A percentile compares a stretch with the other conserved stretches of the same genome.
Conservation (phyloP, 352 stramenopile genomes). For the Phytophthora pistaciae region DNA sequence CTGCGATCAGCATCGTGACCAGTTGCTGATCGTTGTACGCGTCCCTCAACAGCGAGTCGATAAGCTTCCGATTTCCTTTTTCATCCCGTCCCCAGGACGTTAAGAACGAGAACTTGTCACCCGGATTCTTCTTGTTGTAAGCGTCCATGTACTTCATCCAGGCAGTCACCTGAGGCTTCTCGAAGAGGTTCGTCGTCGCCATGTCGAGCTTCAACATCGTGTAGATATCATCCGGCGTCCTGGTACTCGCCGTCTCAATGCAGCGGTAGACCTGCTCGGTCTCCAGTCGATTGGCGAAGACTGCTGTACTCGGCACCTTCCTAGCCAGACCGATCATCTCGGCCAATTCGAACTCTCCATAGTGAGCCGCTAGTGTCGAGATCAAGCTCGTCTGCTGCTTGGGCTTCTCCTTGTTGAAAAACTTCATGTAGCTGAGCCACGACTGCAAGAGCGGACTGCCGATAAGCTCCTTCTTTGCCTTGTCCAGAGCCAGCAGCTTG, state of each 20-base stretch:
- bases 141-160: slow-evolving; percentile 1
- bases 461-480: neutral
- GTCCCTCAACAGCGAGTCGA: neutral
- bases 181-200: neutral
- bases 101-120: neutral
- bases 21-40: neutral
- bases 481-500: neutral
- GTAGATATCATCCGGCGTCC: neutral
- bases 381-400: slow-evolving; percentile 12
- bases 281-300: neutral
- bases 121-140: neutral
- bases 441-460: neutral
- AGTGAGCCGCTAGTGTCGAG: neutral
- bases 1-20: neutral
- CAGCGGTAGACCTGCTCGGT: neutral
- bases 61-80: neutral
- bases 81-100: neutral
- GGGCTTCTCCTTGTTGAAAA: slow-evolving; percentile 15
- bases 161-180: neutral
- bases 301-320: neutral
- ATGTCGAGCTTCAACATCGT: slow-evolving; percentile 1
- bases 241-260: neutral
- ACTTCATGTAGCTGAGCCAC: neutral
- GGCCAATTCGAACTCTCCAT: neutral
- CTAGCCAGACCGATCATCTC: neutral